A percentile compares a stretch with the other conserved stretches of the same genome.
These are phyloP conservation scores for Phaseolus lunatus DNA, from an alignment of 306 rosid genomes.

Conservation along the genomic window DNA sequence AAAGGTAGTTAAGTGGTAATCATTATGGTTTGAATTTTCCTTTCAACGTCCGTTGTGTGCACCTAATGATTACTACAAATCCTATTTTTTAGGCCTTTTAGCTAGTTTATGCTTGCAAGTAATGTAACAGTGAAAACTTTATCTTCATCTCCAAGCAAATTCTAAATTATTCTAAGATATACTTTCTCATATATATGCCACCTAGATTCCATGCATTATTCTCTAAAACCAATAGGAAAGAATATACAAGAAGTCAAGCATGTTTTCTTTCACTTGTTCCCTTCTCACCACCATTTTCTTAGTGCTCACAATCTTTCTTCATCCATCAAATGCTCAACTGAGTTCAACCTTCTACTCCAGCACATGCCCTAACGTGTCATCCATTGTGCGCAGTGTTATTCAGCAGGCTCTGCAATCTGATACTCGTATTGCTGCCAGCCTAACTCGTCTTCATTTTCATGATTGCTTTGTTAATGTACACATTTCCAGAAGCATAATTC, in stretches of 20 bases:
- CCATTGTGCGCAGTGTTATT: slow-evolving; percentile 58
- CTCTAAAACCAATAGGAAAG: slow-evolving; percentile 5
- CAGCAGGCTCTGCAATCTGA: slow-evolving; percentile 70
- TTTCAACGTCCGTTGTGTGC: slow-evolving; percentile 26
- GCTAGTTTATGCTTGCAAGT: slow-evolving; percentile 37
- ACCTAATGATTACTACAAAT: slow-evolving; percentile 39
- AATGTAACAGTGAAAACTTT: slow-evolving; percentile 36
- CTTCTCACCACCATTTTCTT: slow-evolving; percentile 34
- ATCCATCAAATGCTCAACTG: slow-evolving; percentile 65
- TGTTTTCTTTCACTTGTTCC: slow-evolving; percentile 42
- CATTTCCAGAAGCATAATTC: not conserved
- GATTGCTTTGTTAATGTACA: slow-evolving; percentile 72
- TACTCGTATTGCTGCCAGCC: slow-evolving; percentile 74
- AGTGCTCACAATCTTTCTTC: slow-evolving; percentile 6
- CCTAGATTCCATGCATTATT: not conserved
- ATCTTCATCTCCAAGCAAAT: slow-evolving; percentile 45
- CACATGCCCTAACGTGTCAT: slow-evolving; percentile 73
- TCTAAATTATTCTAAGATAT: not conserved
- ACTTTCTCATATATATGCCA: slow-evolving; percentile 30
- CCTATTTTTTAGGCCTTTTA: not conserved
- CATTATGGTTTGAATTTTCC: slow-evolving; percentile 56
- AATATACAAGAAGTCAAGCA: slow-evolving; percentile 31
- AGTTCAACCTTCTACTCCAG: slow-evolving; percentile 64
- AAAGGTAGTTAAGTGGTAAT: slow-evolving; percentile 39
- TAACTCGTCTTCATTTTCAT: slow-evolving; percentile 74